phyloP scores from a whole-genome alignment of 768 basidiomycete species.

The Tephrocybe sp. region DNA sequence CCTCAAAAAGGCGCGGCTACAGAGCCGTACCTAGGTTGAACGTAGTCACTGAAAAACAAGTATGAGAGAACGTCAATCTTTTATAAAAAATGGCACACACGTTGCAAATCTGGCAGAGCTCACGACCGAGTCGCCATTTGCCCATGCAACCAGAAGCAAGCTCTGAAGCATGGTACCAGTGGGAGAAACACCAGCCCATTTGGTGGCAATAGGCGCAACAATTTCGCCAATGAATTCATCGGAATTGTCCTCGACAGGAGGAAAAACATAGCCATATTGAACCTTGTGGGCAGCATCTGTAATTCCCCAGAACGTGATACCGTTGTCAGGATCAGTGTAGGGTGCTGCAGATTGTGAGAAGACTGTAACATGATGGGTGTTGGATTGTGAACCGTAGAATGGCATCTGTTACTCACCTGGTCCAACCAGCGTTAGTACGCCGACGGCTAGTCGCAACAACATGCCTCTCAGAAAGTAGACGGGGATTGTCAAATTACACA shows the following conservation, averaged over 20 bases:
- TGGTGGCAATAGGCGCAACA: constrained; percentile 49
- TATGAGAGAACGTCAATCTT: neutral
- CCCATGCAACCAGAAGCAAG: constrained; percentile 61
- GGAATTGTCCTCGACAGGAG: constrained; percentile 39
- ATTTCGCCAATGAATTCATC: constrained; percentile 64
- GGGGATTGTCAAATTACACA: constrained; percentile 6
- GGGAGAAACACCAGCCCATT: constrained; percentile 56
- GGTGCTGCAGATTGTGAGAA: constrained; percentile 41
- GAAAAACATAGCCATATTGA: constrained; percentile 51
- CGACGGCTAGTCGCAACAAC: constrained; percentile 31
- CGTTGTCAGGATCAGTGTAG: constrained; percentile 52
- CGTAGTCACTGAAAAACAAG: constrained; percentile 39
- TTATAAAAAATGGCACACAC: constrained; percentile 31
- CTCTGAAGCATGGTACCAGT: constrained; percentile 54
- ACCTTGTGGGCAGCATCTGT: constrained; percentile 41
- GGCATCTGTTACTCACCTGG: constrained; percentile 30
- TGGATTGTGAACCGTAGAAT: neutral
- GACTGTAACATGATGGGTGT: constrained; percentile 22
- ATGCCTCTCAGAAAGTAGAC: constrained; percentile 22
- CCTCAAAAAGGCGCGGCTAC: neutral
- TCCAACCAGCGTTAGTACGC: constrained; percentile 38
- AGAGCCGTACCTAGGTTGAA: constrained; percentile 44
- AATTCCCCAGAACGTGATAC: constrained; percentile 49
- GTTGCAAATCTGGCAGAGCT: constrained; percentile 50
- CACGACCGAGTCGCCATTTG: constrained; percentile 51